These are phyloP conservation scores for Myriangium duriaei DNA, from an alignment of 2,329 filamentous ascomycete species.

Conservation along the genomic window DNA sequence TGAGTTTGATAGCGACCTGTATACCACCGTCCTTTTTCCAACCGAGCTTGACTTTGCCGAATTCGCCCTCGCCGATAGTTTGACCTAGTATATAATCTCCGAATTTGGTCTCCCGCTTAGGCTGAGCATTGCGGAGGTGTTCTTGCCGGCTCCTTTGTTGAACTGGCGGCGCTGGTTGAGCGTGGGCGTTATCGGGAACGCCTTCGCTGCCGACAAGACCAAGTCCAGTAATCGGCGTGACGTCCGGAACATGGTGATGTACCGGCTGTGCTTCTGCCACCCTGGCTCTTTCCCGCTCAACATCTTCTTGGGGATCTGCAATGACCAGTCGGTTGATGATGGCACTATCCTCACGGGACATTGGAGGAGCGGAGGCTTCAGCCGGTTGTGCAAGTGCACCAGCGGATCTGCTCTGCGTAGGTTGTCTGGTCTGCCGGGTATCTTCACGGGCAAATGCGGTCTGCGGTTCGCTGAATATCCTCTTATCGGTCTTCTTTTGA, in stretches of 20 bases:
- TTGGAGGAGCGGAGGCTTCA: conserved; percentile 35
- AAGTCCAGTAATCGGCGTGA: conserved; percentile 35
- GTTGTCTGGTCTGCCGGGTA: conserved; percentile 23
- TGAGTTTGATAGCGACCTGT: conserved; percentile 93
- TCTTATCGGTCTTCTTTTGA: conserved; percentile 15
- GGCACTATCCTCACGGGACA: conserved; percentile 65
- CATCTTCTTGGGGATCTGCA: conserved; percentile 61
- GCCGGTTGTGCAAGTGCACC: conserved; percentile 32
- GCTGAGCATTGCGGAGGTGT: conserved; percentile 37
- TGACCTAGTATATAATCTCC: conserved; percentile 93
- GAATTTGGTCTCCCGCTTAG: conserved; percentile 71
- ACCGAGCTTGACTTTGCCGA: conserved; percentile 95
- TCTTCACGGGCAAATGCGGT: conserved; percentile 33
- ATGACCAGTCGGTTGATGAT: conserved; percentile 66
- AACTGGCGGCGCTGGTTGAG: conserved; percentile 18
- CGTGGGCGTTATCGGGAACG: conserved; percentile 32
- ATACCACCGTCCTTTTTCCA: conserved; percentile 95
- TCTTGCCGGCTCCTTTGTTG: conserved; percentile 42
- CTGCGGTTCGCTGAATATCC: conserved; percentile 24
- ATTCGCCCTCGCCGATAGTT: conserved; percentile 93
- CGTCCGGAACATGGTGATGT: conserved; percentile 24
- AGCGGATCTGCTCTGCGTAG: conserved; percentile 34
- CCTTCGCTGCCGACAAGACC: conserved; percentile 39
- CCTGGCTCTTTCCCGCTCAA: conserved; percentile 58
- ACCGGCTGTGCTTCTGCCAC: conserved; percentile 45